Evolutionary conservation across 2,329 filamentous ascomycete genomes (phyloP).

Genomic region (Phoma herbarum): DNA sequence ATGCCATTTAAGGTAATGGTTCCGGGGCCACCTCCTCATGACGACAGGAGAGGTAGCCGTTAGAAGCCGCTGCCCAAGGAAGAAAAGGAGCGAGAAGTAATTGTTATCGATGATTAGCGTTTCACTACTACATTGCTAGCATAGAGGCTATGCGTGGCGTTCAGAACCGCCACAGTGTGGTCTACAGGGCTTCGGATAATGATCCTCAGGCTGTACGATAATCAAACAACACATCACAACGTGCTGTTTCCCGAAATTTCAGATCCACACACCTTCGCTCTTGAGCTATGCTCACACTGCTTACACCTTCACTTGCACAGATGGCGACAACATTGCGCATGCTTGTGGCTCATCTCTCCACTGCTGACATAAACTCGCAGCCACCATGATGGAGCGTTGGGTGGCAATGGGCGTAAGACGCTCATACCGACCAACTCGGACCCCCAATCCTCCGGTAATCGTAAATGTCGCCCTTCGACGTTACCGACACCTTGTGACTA

Average conservation of each 20-base stretch:
- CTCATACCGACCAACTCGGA: not conserved
- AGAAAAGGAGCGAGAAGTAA: slow-evolving; percentile 3
- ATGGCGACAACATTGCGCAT: not conserved
- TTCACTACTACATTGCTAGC: not conserved
- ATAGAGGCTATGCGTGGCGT: slow-evolving; percentile 5
- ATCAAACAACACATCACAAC: not conserved
- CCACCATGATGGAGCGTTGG: not conserved
- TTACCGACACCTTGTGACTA: not conserved
- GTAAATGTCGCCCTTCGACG: not conserved
- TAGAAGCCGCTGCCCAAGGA: slow-evolving; percentile 30
- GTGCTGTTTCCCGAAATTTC: not conserved
- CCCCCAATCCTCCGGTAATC: not conserved
- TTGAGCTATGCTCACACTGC: not conserved
- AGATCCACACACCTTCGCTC: not conserved
- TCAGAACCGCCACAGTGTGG: not conserved
- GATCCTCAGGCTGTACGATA: not conserved
- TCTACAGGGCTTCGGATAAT: slow-evolving; percentile 1
- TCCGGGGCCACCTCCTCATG: slow-evolving; percentile 37
- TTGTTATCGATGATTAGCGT: slow-evolving; percentile 23
- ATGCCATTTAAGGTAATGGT: slow-evolving; percentile 46
- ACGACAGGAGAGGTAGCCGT: slow-evolving; percentile 37
- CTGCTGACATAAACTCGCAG: not conserved
- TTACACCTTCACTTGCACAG: not conserved
- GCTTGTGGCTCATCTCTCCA: not conserved
- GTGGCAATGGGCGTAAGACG: slow-evolving; percentile 1